These are phyloP conservation scores for Hemileia vastatrix DNA, from an alignment of 1,284 basidiomycete genomes.

Conservation along the genomic window DNA sequence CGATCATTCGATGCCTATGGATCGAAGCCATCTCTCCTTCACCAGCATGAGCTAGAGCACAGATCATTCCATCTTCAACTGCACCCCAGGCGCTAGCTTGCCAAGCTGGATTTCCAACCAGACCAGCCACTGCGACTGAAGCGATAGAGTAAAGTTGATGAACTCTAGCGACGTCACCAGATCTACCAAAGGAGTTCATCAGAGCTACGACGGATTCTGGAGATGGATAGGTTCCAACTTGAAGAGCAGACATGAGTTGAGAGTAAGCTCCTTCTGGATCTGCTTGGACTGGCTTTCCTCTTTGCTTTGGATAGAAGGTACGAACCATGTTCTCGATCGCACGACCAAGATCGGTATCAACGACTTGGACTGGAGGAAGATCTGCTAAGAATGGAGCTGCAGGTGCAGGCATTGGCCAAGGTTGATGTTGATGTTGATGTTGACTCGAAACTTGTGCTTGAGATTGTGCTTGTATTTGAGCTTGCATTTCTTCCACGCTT, in stretches of 20 bases:
- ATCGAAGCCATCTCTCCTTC: conserved; percentile 30
- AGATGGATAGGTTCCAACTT: conserved; percentile 30
- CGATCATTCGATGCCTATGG: conserved; percentile 36
- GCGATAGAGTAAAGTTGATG: conserved; percentile 51
- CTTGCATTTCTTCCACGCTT: not conserved
- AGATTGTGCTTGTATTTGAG: not conserved
- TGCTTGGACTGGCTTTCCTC: not conserved
- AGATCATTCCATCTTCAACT: conserved; percentile 38
- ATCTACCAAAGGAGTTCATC: conserved; percentile 37
- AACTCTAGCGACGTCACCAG: conserved; percentile 50
- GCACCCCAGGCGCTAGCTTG: conserved; percentile 46
- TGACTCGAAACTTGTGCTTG: not conserved
- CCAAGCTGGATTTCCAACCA: no score
- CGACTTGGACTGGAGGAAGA: conserved; percentile 31
- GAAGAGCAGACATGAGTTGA: not conserved
- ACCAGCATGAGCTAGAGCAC: conserved; percentile 39
- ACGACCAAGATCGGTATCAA: conserved; percentile 34
- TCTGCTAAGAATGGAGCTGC: not conserved
- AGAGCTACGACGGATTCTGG: conserved; percentile 32
- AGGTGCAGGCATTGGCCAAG: not conserved
- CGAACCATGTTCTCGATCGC: conserved; percentile 7
- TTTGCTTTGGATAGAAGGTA: not conserved
- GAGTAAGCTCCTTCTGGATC: not conserved
- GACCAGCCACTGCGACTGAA: conserved; percentile 32
- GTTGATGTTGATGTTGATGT: not conserved